These are phyloP conservation scores for Capsicum pubescens DNA, from an alignment of 257 asterid species.

Conservation along the genomic window DNA sequence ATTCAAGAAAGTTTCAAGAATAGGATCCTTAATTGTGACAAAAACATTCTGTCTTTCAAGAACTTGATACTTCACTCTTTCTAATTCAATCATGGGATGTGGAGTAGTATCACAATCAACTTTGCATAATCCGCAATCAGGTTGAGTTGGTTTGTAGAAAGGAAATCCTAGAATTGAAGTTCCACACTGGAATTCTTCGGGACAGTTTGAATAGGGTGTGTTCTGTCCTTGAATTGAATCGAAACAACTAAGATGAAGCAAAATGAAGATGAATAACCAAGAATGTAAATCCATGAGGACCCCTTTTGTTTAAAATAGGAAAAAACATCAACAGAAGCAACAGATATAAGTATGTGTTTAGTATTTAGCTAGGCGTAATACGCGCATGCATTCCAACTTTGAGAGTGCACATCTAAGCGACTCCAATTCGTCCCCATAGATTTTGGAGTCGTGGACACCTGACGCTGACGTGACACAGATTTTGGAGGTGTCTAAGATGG, in stretches of 20 bases:
- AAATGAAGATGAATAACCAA: background rate
- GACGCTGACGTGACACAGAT: too few relatives aligned
- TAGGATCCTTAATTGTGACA: slow-evolving; percentile 6
- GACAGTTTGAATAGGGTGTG: background rate
- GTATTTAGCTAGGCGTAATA: background rate
- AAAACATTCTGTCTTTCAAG: background rate
- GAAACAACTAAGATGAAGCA: background rate
- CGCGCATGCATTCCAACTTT: too few relatives aligned
- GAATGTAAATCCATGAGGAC: background rate
- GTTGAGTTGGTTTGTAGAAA: background rate
- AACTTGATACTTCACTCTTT: background rate
- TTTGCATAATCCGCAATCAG: background rate
- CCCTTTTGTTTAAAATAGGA: background rate
- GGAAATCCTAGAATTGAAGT: background rate
- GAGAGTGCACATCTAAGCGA: too few relatives aligned
- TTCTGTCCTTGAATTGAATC: slow-evolving; percentile 10
- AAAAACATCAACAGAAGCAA: background rate
- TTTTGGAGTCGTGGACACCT: too few relatives aligned
- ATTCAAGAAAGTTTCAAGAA: slow-evolving; percentile 16
- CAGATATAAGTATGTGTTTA: background rate
- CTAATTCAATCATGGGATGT: background rate
- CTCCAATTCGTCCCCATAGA: too few relatives aligned
- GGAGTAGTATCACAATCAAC: slow-evolving; percentile 16
- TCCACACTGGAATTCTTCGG: background rate
- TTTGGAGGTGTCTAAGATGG: too few relatives aligned